phyloP scores from a whole-genome alignment of 192 early-diverging fungal genomes.

The Diversispora epigaea region DNA sequence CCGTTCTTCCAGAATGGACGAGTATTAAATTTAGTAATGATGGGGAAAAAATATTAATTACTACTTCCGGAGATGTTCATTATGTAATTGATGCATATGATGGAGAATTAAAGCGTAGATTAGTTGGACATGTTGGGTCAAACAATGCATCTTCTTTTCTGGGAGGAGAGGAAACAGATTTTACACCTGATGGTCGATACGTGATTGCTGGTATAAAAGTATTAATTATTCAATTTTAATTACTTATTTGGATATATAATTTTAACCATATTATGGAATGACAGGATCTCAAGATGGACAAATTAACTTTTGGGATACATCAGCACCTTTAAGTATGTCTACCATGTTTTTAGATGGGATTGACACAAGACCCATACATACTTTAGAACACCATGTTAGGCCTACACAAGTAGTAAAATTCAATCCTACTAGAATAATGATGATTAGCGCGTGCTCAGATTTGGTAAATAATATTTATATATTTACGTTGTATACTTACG shows the following conservation, averaged over 20 bases:
- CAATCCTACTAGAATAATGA: constrained; percentile 76
- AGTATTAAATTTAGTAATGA: constrained; percentile 72
- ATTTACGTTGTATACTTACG: not conserved
- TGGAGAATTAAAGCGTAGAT: constrained; percentile 44
- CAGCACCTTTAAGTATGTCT: constrained; percentile 44
- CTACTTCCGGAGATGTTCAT: constrained; percentile 55
- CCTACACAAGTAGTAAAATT: constrained; percentile 61
- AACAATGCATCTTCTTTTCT: constrained; percentile 29
- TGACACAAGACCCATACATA: constrained; percentile 41
- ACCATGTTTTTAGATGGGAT: constrained; percentile 24
- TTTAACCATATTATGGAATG: constrained; percentile 12
- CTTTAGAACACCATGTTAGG: constrained; percentile 50
- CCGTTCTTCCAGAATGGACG: constrained; percentile 49
- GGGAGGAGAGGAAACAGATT: constrained; percentile 55
- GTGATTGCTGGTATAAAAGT: constrained; percentile 57
- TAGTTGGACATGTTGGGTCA: constrained; percentile 47
- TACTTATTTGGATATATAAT: not conserved
- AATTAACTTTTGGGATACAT: constrained; percentile 65
- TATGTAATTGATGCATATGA: constrained; percentile 72
- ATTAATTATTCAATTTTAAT: not conserved
- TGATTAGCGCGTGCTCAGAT: constrained; percentile 64
- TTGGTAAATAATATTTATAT: constrained; percentile 53
- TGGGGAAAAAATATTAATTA: constrained; percentile 70
- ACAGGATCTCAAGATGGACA: constrained; percentile 64
- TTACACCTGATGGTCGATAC: constrained; percentile 75